These are phyloP conservation scores for Isochrysis galbana DNA, from an alignment of 78 protist genomes.

Conservation along the genomic window DNA sequence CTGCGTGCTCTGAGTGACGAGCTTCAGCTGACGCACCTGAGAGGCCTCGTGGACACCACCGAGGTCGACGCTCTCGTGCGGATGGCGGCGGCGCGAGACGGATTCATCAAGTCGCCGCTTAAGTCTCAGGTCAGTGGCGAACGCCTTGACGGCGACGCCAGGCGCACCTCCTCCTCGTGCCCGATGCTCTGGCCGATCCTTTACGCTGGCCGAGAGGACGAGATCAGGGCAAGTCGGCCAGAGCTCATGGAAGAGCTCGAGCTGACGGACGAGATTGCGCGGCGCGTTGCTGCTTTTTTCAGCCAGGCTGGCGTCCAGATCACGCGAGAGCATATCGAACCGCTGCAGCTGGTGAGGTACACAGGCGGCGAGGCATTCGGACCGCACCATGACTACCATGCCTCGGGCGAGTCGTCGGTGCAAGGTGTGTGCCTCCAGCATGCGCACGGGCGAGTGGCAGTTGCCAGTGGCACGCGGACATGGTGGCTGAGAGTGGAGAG, in stretches of 20 bases:
- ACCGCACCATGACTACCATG: constrained; percentile 31
- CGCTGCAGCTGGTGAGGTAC: constrained; percentile 18
- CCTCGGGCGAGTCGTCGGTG: background rate
- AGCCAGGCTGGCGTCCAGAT: background rate
- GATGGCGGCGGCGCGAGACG: background rate
- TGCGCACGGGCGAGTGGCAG: no score
- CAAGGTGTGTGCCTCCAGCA: no score
- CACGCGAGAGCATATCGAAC: background rate
- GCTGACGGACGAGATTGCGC: background rate
- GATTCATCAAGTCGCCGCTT: background rate
- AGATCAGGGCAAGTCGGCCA: background rate
- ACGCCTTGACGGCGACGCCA: background rate
- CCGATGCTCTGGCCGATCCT: background rate
- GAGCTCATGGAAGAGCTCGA: background rate
- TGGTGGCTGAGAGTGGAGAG: no score
- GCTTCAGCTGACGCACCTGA: background rate
- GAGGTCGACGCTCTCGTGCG: background rate
- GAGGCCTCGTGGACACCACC: background rate
- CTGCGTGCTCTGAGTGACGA: background rate
- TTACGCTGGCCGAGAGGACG: background rate
- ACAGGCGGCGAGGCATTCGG: background rate
- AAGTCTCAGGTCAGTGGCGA: background rate
- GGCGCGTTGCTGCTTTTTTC: background rate
- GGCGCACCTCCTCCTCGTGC: background rate
- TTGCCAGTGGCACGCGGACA: no score